Conservation (phyloP, 805 yeast genomes). For the Cyberlindnera subsufficiens region DNA sequence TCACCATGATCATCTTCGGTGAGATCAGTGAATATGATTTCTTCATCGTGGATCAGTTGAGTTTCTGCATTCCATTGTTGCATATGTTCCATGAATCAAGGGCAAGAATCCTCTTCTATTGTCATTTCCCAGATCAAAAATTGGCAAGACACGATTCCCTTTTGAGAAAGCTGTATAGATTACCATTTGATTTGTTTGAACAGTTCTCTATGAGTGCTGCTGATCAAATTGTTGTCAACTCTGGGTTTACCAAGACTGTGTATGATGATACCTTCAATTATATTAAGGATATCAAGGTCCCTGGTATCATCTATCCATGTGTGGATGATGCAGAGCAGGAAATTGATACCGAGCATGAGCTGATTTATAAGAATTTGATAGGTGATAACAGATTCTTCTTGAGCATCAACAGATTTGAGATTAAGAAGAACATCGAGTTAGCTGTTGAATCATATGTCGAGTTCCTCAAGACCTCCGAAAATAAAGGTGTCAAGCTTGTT, state of each 20-base stretch:
- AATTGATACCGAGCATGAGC: slow-evolving; percentile 13
- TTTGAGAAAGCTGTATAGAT: slow-evolving; percentile 60
- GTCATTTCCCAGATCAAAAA: slow-evolving; percentile 93
- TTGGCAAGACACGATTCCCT: slow-evolving; percentile 54
- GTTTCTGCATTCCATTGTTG: slow-evolving; percentile 75
- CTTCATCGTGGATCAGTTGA: slow-evolving; percentile 81
- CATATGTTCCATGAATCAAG: slow-evolving; percentile 34
- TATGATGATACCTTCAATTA: slow-evolving; percentile 58
- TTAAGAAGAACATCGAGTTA: slow-evolving; percentile 73
- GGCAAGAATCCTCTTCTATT: slow-evolving; percentile 70
- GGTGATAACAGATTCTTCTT: slow-evolving; percentile 38
- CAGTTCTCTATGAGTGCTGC: slow-evolving; percentile 71
- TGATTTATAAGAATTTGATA: slow-evolving; percentile 14
- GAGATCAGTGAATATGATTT: slow-evolving; percentile 53
- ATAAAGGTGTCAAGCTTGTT: slow-evolving; percentile 43
- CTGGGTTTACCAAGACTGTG: slow-evolving; percentile 70
- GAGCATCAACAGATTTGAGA: slow-evolving; percentile 85
- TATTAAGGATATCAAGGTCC: slow-evolving; percentile 23
- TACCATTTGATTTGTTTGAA: slow-evolving; percentile 82
- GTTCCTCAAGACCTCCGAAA: slow-evolving; percentile 28
- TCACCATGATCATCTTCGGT: slow-evolving; percentile 39
- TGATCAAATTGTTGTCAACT: slow-evolving; percentile 82
- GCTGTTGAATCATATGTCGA: slow-evolving; percentile 66
- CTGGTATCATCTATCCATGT: slow-evolving; percentile 47
- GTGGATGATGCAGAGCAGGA: slow-evolving; percentile 45